Percentiles rank a stretch among this genome's conserved stretches.
phyloP scores from a whole-genome alignment of 1,139 yeast genomes.

The Geotrichum cucujoidarum region DNA sequence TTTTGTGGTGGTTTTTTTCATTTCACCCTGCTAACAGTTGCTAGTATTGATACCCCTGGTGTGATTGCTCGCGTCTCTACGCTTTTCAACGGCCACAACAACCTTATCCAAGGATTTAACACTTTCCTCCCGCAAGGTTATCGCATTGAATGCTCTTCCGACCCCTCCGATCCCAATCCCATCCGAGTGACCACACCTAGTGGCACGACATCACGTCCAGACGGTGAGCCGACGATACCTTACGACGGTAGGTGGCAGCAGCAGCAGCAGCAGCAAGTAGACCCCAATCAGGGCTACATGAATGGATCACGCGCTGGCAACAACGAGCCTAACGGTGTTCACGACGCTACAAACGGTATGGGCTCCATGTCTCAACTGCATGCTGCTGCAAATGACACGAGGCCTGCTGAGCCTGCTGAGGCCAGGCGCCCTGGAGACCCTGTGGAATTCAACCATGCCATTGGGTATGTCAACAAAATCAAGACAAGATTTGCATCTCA shows the following conservation, averaged over 20 bases:
- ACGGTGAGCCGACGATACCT: slow-evolving; percentile 34
- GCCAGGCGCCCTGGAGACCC: slow-evolving; percentile 56
- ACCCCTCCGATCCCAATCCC: slow-evolving; percentile 87
- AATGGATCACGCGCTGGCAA: background rate
- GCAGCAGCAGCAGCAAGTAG: slow-evolving; percentile 4
- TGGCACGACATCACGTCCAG: slow-evolving; percentile 75
- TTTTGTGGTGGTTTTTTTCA: no score
- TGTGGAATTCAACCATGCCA: slow-evolving; percentile 95
- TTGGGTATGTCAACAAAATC: slow-evolving; percentile 90
- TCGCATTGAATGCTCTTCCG: slow-evolving; percentile 84
- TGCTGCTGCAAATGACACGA: slow-evolving; percentile 39
- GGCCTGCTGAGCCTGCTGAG: slow-evolving; percentile 22
- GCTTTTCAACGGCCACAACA: slow-evolving; percentile 87
- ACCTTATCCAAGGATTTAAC: slow-evolving; percentile 91
- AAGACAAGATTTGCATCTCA: slow-evolving; percentile 90
- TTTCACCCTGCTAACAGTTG: slow-evolving; percentile 9
- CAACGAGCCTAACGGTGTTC: background rate
- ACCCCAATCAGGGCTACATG: slow-evolving; percentile 11
- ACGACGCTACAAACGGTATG: slow-evolving; percentile 6
- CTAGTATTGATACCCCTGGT: slow-evolving; percentile 92
- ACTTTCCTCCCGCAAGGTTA: slow-evolving; percentile 97
- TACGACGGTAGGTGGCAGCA: slow-evolving; percentile 22
- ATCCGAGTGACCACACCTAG: slow-evolving; percentile 93
- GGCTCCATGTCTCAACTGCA: slow-evolving; percentile 39
- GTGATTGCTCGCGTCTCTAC: slow-evolving; percentile 93